Evolutionary conservation across 2,329 filamentous ascomycete genomes (phyloP).

Genomic region (Exophiala sp.): DNA sequence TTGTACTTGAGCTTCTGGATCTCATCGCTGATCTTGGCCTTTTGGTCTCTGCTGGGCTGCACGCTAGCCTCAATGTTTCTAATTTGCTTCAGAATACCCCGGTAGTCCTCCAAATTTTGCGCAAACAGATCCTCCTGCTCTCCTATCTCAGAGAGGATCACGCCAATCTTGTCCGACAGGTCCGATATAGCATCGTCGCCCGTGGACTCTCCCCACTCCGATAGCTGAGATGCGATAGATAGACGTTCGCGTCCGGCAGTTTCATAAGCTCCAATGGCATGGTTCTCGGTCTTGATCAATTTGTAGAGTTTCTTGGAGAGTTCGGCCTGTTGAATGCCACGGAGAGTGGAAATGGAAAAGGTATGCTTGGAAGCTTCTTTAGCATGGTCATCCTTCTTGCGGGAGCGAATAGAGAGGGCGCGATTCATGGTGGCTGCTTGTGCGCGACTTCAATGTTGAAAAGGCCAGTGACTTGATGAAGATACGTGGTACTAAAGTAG

Average conservation of each 20-base stretch:
- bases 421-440: conserved; percentile 38
- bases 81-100: conserved; percentile 78
- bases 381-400: conserved; percentile 30
- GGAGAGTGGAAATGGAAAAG: conserved; percentile 81
- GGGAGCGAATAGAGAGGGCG: conserved; percentile 37
- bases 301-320: conserved; percentile 82
- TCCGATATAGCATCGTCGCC: conserved; percentile 81
- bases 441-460: no score
- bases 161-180: conserved; percentile 90
- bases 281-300: conserved; percentile 92
- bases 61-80: conserved; percentile 94
- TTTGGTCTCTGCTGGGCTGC: conserved; percentile 82
- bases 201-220: conserved; percentile 92
- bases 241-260: conserved; percentile 76
- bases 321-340: conserved; percentile 78
- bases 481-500: no score
- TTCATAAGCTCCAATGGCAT: conserved; percentile 78
- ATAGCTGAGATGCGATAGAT: conserved; percentile 81
- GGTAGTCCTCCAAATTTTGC: conserved; percentile 77
- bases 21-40: conserved; percentile 83
- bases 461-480: no score
- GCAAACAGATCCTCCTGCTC: conserved; percentile 89
- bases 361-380: conserved; percentile 52
- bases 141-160: conserved; percentile 83
- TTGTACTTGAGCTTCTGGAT: conserved; percentile 87